A percentile compares a stretch with the other conserved stretches of the same genome.
phyloP scores from a whole-genome alignment of 805 yeast species.

The Candida dajiaensis region DNA sequence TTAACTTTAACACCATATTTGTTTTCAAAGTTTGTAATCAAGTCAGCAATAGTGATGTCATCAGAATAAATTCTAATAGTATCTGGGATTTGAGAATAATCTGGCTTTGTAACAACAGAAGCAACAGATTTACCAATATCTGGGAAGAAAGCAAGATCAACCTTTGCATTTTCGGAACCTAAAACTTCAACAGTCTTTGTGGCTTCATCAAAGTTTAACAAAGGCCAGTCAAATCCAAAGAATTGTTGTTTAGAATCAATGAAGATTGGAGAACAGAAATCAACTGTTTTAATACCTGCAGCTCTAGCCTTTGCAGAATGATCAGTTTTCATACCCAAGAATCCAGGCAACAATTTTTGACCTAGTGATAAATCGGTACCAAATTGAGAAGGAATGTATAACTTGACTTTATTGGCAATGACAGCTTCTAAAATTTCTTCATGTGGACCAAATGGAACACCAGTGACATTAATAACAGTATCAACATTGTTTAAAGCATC shows the following conservation, averaged over 20 bases:
- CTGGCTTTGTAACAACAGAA: conserved; percentile 19
- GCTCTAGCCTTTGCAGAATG: conserved; percentile 36
- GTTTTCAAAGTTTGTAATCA: conserved; percentile 36
- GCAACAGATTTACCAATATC: not conserved
- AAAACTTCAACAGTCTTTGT: conserved; percentile 11
- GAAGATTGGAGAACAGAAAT: conserved; percentile 36
- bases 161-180: not conserved
- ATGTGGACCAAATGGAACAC: conserved; percentile 24
- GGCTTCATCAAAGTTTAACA: conserved; percentile 33
- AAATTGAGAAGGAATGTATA: conserved; percentile 56
- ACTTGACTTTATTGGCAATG: conserved; percentile 36
- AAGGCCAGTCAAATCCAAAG: conserved; percentile 22
- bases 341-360: conserved; percentile 28
- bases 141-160: not conserved
- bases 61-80: conserved; percentile 27
- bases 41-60: conserved; percentile 32
- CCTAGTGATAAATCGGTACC: conserved; percentile 40
- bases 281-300: conserved; percentile 42
- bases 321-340: conserved; percentile 27
- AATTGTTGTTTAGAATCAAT: conserved; percentile 24
- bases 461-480: conserved; percentile 39
- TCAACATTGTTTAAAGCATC: conserved; percentile 41
- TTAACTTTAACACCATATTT: conserved; percentile 30
- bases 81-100: conserved; percentile 36
- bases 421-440: conserved; percentile 35